Evolutionary conservation across 352 stramenopile genomes (phyloP).

Genomic region (Phytophthora sojae): DNA sequence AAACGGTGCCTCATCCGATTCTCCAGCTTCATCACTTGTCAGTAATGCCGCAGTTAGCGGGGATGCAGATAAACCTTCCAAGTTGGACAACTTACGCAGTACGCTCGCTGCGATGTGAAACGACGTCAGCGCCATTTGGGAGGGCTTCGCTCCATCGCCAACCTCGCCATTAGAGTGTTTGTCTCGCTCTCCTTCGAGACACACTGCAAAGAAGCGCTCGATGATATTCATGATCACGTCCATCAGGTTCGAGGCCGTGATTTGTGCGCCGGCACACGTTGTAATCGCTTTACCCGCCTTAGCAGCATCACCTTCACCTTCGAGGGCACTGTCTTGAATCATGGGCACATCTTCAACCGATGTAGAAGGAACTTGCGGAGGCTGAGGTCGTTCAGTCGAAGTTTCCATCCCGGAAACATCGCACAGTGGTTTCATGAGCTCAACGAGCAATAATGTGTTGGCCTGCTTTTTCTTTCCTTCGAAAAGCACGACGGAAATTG

Average conservation of each 20-base stretch:
- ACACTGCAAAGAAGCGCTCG: slow-evolving; percentile 46
- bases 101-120: slow-evolving; percentile 72
- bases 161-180: background rate
- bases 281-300: slow-evolving; percentile 31
- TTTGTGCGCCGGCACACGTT: slow-evolving; percentile 37
- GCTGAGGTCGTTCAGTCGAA: background rate
- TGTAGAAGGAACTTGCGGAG: background rate
- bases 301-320: slow-evolving; percentile 13
- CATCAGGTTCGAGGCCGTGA: slow-evolving; percentile 54
- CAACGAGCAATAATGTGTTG: slow-evolving; percentile 74
- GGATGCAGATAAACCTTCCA: slow-evolving; percentile 70
- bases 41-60: slow-evolving; percentile 71
- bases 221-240: slow-evolving; percentile 65
- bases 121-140: slow-evolving; percentile 71
- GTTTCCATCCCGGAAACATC: slow-evolving; percentile 25
- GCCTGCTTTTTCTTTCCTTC: slow-evolving; percentile 81
- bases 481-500: slow-evolving; percentile 75
- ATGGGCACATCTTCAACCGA: slow-evolving; percentile 42
- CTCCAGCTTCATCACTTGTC: slow-evolving; percentile 54
- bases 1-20: slow-evolving; percentile 44
- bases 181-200: slow-evolving; percentile 29
- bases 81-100: slow-evolving; percentile 70
- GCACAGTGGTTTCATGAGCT: slow-evolving; percentile 61
- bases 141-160: slow-evolving; percentile 22
- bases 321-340: slow-evolving; percentile 23